Evolutionary conservation across 2,329 filamentous ascomycete genomes (phyloP), one percentile per base, ranked within the genome.

Genomic region (Penicillium sp.): DNA sequence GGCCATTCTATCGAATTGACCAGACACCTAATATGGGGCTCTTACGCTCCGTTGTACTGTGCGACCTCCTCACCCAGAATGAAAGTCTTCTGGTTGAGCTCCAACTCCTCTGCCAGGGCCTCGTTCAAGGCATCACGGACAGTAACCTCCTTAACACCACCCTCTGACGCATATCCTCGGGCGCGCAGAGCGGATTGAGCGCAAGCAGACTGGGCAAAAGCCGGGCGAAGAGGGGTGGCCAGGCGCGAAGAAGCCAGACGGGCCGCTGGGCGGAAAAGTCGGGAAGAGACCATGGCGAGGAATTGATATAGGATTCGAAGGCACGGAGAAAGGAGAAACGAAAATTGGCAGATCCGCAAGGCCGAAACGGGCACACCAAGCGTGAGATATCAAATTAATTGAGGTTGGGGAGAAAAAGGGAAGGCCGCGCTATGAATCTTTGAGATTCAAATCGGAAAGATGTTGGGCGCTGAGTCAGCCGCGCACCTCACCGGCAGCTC

Each of bases 41-140:
- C 83, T 76, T 79, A 86, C 83, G 93, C 93, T 84, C 95, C 95
- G 79, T 99, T 99, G 84, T 99, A 99, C 81, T 99, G 95, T 71
- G 95, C 95, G 73, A 99, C 95, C 83, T 99, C 95, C 84, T 99
- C 95, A 72, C 95, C 95, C 58, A 99, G 79, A 68, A 99, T 82
- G 78, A 97, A 99, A 69, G 97, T 93, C 84, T 97, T 98, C 64
- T 89, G 84, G 80, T 99, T 96, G 74, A 80, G 77, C 84, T 97
- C 93, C 78, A 99, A 88, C 85, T 99, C 95, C 83, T 99, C 95
- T 48, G 92, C 92, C 74, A 99, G 88, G 60, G 95, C 95, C 83
- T 99, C 93, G 78, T 99, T 99, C 74, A 99, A 83, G 59, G 95
- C 95, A 76, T 99, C 95, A 81, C 95, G 88, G 72, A 99, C 95